phyloP scores from a whole-genome alignment of 805 yeast species.

The Nakazawaea ernobii region DNA sequence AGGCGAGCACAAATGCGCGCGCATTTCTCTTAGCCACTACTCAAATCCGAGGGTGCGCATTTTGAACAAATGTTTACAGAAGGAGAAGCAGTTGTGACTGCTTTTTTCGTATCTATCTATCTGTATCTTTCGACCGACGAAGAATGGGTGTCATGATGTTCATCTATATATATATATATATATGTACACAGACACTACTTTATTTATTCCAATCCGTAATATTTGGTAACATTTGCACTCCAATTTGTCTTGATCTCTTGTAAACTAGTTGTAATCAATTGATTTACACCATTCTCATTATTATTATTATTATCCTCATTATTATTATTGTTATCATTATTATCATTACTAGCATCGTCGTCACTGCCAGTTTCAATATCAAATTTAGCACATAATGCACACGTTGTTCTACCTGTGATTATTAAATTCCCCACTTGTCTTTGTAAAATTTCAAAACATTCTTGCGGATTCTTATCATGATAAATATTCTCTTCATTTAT shows the following conservation, averaged over 20 bases:
- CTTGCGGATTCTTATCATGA: no score
- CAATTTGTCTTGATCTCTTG: slow-evolving; percentile 16
- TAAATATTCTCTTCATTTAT: neutral
- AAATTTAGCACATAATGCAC: slow-evolving; percentile 27
- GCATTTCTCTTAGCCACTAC: no score
- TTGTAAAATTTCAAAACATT: slow-evolving; percentile 17
- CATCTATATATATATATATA: no score
- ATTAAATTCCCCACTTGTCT: slow-evolving; percentile 19
- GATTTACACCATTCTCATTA: slow-evolving; percentile 10
- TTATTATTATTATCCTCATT: slow-evolving; percentile 6
- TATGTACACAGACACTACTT: neutral
- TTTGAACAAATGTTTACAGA: no score
- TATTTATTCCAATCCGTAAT: slow-evolving; percentile 29
- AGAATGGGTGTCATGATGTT: neutral
- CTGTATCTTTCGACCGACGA: no score
- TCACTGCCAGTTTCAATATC: slow-evolving; percentile 17
- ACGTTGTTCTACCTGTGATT: slow-evolving; percentile 29
- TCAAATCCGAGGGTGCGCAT: neutral
- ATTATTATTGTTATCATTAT: no score
- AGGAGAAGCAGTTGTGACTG: neutral
- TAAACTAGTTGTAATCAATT: slow-evolving; percentile 6
- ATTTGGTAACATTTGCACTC: slow-evolving; percentile 21
- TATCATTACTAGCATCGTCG: slow-evolving; percentile 7
- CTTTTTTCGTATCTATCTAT: neutral
- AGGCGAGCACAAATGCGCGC: no score